These are phyloP conservation scores for Stagonosporopsis chrysanthemi DNA, from an alignment of 2,329 filamentous ascomycete genomes.

Conservation along the genomic window DNA sequence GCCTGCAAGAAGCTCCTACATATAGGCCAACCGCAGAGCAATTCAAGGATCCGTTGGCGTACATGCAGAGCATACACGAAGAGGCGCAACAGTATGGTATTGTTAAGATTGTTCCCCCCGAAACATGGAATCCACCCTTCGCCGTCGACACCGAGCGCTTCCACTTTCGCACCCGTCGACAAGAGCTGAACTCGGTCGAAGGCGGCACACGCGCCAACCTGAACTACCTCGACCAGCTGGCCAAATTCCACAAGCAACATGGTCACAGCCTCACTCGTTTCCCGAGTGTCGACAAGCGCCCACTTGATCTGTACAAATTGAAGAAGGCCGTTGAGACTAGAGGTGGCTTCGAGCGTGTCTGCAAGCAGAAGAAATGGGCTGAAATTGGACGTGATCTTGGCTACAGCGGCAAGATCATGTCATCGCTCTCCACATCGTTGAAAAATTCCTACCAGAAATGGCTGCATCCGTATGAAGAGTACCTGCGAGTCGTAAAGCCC, in stretches of 20 bases:
- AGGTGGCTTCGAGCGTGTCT: slow-evolving; percentile 95
- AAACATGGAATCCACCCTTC: slow-evolving; percentile 92
- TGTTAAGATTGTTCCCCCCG: slow-evolving; percentile 93
- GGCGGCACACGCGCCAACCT: slow-evolving; percentile 97
- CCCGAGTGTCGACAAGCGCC: slow-evolving; percentile 96
- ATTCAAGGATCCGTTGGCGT: slow-evolving; percentile 92
- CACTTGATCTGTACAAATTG: slow-evolving; percentile 90
- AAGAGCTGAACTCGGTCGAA: slow-evolving; percentile 97
- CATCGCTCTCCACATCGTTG: slow-evolving; percentile 92
- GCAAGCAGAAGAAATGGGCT: slow-evolving; percentile 98
- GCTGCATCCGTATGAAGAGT: slow-evolving; percentile 96
- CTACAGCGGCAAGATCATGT: slow-evolving; percentile 99
- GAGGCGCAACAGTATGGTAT: slow-evolving; percentile 90
- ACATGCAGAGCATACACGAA: slow-evolving; percentile 88
- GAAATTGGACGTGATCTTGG: slow-evolving; percentile 96
- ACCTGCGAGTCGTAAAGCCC: slow-evolving; percentile 86
- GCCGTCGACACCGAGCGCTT: slow-evolving; percentile 98
- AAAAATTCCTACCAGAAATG: slow-evolving; percentile 99
- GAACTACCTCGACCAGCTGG: slow-evolving; percentile 92
- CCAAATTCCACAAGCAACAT: slow-evolving; percentile 96
- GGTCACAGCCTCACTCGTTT: slow-evolving; percentile 93
- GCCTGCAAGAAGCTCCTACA: slow-evolving; percentile 86
- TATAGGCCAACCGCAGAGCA: slow-evolving; percentile 91
- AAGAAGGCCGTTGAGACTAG: slow-evolving; percentile 96
- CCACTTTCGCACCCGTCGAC: slow-evolving; percentile 93